These are phyloP conservation scores for Leccinum incarnatum DNA, from an alignment of 768 basidiomycete genomes.

Conservation along the genomic window DNA sequence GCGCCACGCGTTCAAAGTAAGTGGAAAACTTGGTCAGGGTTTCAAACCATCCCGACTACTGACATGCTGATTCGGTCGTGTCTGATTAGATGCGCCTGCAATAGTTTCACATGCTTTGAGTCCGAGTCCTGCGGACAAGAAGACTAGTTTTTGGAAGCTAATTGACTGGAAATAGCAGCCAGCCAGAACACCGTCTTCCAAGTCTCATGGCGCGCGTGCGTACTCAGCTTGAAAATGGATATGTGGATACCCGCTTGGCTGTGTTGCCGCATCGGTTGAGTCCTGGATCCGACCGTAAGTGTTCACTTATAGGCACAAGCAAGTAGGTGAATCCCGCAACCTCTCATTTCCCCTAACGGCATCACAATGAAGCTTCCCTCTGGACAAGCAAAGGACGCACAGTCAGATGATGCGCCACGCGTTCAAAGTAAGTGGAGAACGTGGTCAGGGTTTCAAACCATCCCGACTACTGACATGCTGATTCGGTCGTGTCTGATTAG, in stretches of 20 bases:
- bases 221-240: background rate
- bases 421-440: slow-evolving; percentile 6
- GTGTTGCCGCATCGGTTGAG: background rate
- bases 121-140: background rate
- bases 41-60: background rate
- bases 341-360: background rate
- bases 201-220: too few species aligned
- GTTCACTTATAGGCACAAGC: background rate
- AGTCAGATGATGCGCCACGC: background rate
- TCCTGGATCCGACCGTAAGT: too few species aligned
- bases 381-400: slow-evolving; percentile 3
- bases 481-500: slow-evolving; percentile 1
- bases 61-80: background rate
- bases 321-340: background rate
- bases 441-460: background rate
- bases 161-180: slow-evolving; percentile 29
- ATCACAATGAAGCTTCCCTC: slow-evolving; percentile 11
- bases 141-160: slow-evolving; percentile 26
- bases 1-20: slow-evolving; percentile 1
- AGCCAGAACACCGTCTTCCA: background rate
- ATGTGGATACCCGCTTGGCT: background rate
- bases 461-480: background rate
- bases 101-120: background rate
- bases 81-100: slow-evolving; percentile 1
- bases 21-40: background rate